phyloP scores from a whole-genome alignment of 2,329 filamentous ascomycete genomes.

The Cladobotryum protrusum region DNA sequence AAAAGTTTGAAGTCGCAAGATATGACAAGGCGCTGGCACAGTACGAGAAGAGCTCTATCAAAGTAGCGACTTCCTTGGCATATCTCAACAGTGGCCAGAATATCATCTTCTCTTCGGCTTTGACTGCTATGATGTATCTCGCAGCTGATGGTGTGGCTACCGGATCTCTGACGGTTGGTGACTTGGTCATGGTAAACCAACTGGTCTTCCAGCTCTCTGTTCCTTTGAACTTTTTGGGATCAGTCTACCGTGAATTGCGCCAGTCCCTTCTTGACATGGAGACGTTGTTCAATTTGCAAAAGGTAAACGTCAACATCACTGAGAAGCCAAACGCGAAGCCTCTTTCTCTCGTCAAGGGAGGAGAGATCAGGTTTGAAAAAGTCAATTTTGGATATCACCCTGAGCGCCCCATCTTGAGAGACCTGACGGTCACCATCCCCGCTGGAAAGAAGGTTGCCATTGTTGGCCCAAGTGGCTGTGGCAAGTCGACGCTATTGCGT shows the following conservation, averaged over 20 bases:
- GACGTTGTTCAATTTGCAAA: constrained; percentile 94
- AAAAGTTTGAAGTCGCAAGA: constrained; percentile 83
- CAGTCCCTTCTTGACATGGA: constrained; percentile 98
- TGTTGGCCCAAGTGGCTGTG: constrained; percentile 90
- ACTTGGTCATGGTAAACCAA: constrained; percentile 98
- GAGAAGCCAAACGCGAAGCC: constrained; percentile 70
- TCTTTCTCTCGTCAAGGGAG: constrained; percentile 66
- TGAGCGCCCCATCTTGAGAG: constrained; percentile 78
- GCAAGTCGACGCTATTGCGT: constrained; percentile 88
- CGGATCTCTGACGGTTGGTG: constrained; percentile 81
- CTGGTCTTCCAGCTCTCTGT: constrained; percentile 97
- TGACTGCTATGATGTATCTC: constrained; percentile 98
- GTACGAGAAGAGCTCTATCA: constrained; percentile 94
- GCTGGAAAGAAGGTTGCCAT: constrained; percentile 94
- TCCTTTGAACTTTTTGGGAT: constrained; percentile 95
- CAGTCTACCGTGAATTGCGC: constrained; percentile 89
- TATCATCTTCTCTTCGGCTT: constrained; percentile 88
- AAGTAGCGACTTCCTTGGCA: constrained; percentile 87
- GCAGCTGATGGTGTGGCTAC: constrained; percentile 82
- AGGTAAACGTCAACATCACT: constrained; percentile 83
- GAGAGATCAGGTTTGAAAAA: constrained; percentile 90
- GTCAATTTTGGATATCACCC: constrained; percentile 89
- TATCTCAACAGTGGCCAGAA: constrained; percentile 94
- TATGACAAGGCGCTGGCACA: constrained; percentile 81
- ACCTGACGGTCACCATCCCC: constrained; percentile 82